A percentile compares a stretch with the other conserved stretches of the same genome.
These are phyloP conservation scores for Leccinum imitatum DNA, from an alignment of 768 basidiomycete species.

Conservation along the genomic window DNA sequence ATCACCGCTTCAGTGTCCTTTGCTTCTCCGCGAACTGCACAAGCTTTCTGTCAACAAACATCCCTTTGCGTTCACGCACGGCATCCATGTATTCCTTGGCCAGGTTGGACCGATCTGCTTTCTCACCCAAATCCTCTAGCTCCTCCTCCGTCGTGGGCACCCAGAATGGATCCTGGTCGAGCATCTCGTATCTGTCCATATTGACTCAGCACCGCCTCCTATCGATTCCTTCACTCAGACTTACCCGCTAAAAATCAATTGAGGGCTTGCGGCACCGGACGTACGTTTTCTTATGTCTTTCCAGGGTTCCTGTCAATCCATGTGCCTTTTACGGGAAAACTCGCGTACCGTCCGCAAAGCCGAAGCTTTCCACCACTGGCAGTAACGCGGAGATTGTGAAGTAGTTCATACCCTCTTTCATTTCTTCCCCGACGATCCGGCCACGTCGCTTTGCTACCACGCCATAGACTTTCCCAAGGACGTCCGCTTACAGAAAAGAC, in stretches of 20 bases:
- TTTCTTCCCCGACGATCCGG: slow-evolving; percentile 92
- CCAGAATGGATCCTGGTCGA: slow-evolving; percentile 97
- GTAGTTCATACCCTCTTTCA: slow-evolving; percentile 96
- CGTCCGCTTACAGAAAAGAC: slow-evolving; percentile 65
- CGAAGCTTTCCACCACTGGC: slow-evolving; percentile 96
- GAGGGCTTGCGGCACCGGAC: slow-evolving; percentile 96
- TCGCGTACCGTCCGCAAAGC: slow-evolving; percentile 87
- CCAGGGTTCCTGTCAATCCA: slow-evolving; percentile 7
- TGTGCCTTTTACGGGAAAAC: neutral
- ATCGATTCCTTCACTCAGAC: slow-evolving; percentile 22
- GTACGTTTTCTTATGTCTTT: slow-evolving; percentile 94
- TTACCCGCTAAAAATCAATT: slow-evolving; percentile 93
- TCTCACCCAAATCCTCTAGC: slow-evolving; percentile 94
- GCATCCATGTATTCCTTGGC: slow-evolving; percentile 91
- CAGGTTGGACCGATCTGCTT: slow-evolving; percentile 90
- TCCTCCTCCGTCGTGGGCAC: slow-evolving; percentile 97
- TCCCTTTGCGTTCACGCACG: slow-evolving; percentile 88
- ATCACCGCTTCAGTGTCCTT: slow-evolving; percentile 71
- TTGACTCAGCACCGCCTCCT: slow-evolving; percentile 17
- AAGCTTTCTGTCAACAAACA: slow-evolving; percentile 94
- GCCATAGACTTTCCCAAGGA: slow-evolving; percentile 95
- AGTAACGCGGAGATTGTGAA: slow-evolving; percentile 89
- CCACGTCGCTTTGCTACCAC: slow-evolving; percentile 92
- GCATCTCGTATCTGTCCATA: slow-evolving; percentile 74
- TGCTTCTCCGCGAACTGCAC: slow-evolving; percentile 98